phyloP scores from a whole-genome alignment of 768 basidiomycete genomes.

The Tremella mesenterica region DNA sequence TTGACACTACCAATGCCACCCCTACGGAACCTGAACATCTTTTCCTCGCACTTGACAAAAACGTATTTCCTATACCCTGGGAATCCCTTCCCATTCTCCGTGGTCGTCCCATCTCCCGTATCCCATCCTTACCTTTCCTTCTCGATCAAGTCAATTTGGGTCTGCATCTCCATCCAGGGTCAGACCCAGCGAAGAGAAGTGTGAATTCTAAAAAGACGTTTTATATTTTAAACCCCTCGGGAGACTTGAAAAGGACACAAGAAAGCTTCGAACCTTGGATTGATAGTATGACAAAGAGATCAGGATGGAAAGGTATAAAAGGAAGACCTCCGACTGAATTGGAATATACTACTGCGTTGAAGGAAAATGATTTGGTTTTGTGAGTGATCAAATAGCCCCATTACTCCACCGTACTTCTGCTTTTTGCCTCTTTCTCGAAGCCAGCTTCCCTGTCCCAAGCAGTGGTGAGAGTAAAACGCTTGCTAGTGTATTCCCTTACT shows the following conservation, averaged over 20 bases:
- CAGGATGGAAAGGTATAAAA: constrained; percentile 75
- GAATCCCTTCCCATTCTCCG: constrained; percentile 82
- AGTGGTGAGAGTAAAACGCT: too few species aligned
- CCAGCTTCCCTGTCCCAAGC: too few species aligned
- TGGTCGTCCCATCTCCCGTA: constrained; percentile 78
- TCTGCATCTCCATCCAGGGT: constrained; percentile 46
- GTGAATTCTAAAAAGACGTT: constrained; percentile 65
- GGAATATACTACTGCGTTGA: constrained; percentile 66
- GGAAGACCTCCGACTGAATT: constrained; percentile 73
- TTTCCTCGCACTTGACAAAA: constrained; percentile 83
- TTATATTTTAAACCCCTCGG: constrained; percentile 84
- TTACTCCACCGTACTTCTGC: too few species aligned
- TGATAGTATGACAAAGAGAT: constrained; percentile 54
- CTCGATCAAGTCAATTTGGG: constrained; percentile 68
- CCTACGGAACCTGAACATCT: constrained; percentile 56
- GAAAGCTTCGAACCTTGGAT: constrained; percentile 72
- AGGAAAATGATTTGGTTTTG: constrained; percentile 77
- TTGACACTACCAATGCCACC: constrained; percentile 44
- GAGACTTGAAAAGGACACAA: constrained; percentile 78
- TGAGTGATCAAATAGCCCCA: constrained; percentile 51
- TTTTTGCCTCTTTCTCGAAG: background rate
- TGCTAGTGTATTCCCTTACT: too few species aligned
- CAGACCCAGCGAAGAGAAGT: constrained; percentile 49
- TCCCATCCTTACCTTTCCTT: constrained; percentile 81
- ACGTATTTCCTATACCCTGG: constrained; percentile 84